phyloP scores from a whole-genome alignment of 345 rosid genomes.

The Noccaea caerulescens region DNA sequence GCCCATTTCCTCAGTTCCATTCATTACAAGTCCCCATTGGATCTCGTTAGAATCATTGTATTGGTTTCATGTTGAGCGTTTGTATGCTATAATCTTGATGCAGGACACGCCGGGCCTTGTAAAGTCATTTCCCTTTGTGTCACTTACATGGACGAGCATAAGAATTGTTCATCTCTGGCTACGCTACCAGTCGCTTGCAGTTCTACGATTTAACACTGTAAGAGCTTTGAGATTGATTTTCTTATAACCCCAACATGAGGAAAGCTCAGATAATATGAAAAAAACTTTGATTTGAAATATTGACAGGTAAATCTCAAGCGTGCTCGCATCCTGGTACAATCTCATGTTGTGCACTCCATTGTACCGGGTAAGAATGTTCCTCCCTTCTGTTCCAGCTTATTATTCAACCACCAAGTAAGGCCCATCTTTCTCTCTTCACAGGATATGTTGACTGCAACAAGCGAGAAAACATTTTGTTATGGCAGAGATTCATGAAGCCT shows the following conservation, averaged over 20 bases:
- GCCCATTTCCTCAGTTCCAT: slow-evolving; percentile 13
- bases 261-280: neutral
- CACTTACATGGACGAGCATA: slow-evolving; percentile 72
- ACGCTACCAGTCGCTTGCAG: slow-evolving; percentile 81
- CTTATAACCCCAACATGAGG: slow-evolving; percentile 10
- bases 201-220: slow-evolving; percentile 73
- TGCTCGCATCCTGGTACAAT: slow-evolving; percentile 75
- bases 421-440: slow-evolving; percentile 40
- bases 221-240: slow-evolving; percentile 27
- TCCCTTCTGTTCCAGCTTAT: neutral
- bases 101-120: slow-evolving; percentile 92
- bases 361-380: slow-evolving; percentile 62
- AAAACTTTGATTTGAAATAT: slow-evolving; percentile 16
- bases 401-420: neutral
- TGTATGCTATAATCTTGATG: slow-evolving; percentile 38
- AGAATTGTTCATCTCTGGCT: slow-evolving; percentile 91
- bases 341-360: slow-evolving; percentile 61
- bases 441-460: slow-evolving; percentile 81
- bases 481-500: slow-evolving; percentile 85
- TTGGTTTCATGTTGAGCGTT: slow-evolving; percentile 30
- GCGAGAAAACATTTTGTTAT: slow-evolving; percentile 72
- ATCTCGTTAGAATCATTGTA: neutral
- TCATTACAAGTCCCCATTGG: slow-evolving; percentile 4
- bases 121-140: slow-evolving; percentile 65
- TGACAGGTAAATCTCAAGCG: slow-evolving; percentile 92